Base-by-base conservation (phyloP, 2,329 filamentous ascomycete genomes). In the Hypoxylon sp. region DNA sequence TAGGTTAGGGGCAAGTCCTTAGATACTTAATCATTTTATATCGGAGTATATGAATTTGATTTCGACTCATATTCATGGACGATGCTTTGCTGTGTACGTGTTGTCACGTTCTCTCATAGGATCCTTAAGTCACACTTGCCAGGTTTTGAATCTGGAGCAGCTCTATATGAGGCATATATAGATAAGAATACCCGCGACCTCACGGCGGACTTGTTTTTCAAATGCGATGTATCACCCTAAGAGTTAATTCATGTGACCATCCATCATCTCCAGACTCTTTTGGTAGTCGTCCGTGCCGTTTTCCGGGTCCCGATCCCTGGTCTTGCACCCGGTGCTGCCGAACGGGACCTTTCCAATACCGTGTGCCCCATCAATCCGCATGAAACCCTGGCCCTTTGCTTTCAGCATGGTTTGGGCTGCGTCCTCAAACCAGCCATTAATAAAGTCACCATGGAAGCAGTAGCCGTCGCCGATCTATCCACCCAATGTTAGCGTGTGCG, bases 381-480 rank as follows among this genome's bases (percentile, higher is more conserved):
- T 69, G 56, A 79, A 83, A 24, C 31, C 32, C 35, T 79, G 69
- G 70, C 79, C 79, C 53, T 79, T 71, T 32, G 71, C 68, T 17
- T 70, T 73, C 2, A 84, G 57, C 81, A 84, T 82, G 62, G 80
- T 81, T 66, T 73, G 47, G 0, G 81, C 82, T 0, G 80, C 81
- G 44, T 83, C 81, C 17, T 73, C 71, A 2, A 78, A 78, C 82
- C 82, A 84, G 15, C 78, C 82, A 31, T 83, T 84, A 72, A 84
- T 81, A 68, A 84, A 84, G 69, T 84, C 82, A 32, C 82, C 82
- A 64, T 84, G 82, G 37, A 74, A 76, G 75, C 79, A 81, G 72
- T 76, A 83, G 1, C 79, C 78, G 27, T 75, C 69, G 1, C 69
- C 69, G 24, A 72, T 68, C 61, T 69, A 50, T 58, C 19, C 21